Base-by-base conservation (phyloP, 805 yeast genomes). In the Candida tammaniensis region DNA sequence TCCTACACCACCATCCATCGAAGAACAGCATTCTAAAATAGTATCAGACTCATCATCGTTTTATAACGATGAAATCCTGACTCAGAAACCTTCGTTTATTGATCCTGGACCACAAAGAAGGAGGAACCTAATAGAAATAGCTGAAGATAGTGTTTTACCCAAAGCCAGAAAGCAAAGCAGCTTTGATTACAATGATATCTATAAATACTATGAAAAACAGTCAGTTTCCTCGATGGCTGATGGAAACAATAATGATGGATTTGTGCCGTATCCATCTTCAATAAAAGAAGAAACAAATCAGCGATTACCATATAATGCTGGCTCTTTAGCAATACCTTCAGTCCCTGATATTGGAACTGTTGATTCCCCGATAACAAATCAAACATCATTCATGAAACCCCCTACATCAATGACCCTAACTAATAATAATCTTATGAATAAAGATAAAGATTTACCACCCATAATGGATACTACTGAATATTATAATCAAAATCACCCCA, bases 1-100 rank as follows among this genome's bases (percentile, higher is more conserved):
- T 31, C 33, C 59, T 2, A 52, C 67, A 6, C 66, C 67, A 1
- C 47, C 58, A 7, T 47, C 60, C 6, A 17, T 19, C 3, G 27
- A 33, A 12, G 31, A 20, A 12, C 33, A 27, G 9, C 5, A 7
- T 2, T 8, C 16, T 17, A 16, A 11, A 7, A 14, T 4, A 12
- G 12, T 29, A 3, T 27, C 25, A 19, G 24, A 17, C 7, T 30
- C 36, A 4, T 35, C 35, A 16, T 35, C 38, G 3, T 33, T 33
- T 17, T 39, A 32, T 24, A 30, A 33, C 12, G 29, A 30, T 24
- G 33, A 29, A 9, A 33, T 34, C 13, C 14, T 16, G 7, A 27
- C 24, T 28, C 15, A 21, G 3, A 20, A 29, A 19, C 30, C 17
- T 10, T 17, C 35, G 15, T 27, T 31, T 7, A 7, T 26, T 8